A percentile compares a stretch with the other conserved stretches of the same genome.
Evolutionary conservation across 2,329 filamentous ascomycete species (phyloP).

Genomic region (Aspergillus ustus): DNA sequence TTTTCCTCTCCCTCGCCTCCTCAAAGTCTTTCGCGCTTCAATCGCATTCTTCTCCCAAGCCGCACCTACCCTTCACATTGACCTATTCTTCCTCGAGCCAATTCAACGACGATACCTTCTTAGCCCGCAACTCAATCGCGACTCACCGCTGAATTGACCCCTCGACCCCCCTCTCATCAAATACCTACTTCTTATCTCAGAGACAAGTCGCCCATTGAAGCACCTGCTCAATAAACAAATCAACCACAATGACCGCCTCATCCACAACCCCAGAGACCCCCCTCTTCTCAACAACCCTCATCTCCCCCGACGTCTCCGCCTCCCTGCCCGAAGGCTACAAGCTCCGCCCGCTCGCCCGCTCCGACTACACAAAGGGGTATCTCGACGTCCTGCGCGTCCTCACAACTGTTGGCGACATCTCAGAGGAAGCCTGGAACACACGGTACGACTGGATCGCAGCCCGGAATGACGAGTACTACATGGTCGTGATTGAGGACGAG

Average conservation of each 20-base stretch:
- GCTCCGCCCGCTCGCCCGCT: constrained; percentile 76
- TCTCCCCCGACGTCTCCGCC: constrained; percentile 74
- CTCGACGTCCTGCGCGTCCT: constrained; percentile 89
- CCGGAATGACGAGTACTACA: constrained; percentile 79
- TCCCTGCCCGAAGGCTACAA: constrained; percentile 80
- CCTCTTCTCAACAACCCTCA: constrained; percentile 77
- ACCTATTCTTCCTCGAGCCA: not conserved
- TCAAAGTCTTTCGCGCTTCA: constrained; percentile 6
- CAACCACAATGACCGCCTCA: constrained; percentile 25
- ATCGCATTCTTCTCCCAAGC: not conserved
- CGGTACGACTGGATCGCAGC: constrained; percentile 81
- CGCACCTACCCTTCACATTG: not conserved
- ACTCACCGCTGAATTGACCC: constrained; percentile 6
- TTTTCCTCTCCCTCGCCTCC: constrained; percentile 1
- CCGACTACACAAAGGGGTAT: constrained; percentile 81
- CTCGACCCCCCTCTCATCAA: not conserved
- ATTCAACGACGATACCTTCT: not conserved
- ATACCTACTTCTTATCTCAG: not conserved
- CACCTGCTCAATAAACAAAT: constrained; percentile 11
- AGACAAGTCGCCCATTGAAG: not conserved
- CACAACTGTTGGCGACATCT: constrained; percentile 89
- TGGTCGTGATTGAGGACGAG: constrained; percentile 81
- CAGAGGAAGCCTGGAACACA: constrained; percentile 72
- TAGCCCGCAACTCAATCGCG: not conserved
- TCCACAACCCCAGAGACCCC: constrained; percentile 51